A percentile compares a stretch with the other conserved stretches of the same genome.
Conservation (phyloP, 768 basidiomycete genomes). For the Trametes villosa region DNA sequence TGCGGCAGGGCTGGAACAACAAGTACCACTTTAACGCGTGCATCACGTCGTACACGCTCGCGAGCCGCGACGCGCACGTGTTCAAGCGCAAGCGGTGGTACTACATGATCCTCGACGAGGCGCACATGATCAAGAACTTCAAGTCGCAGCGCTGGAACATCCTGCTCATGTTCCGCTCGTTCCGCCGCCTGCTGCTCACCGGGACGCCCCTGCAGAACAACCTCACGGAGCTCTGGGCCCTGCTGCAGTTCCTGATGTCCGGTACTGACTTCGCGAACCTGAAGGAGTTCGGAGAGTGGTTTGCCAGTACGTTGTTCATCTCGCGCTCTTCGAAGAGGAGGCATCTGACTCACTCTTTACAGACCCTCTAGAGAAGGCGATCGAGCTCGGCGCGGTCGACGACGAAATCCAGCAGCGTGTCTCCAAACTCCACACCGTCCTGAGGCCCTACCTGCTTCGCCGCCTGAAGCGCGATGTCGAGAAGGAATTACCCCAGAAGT, state of each 20-base stretch:
- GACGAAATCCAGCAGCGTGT: constrained; percentile 87
- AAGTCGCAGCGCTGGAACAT: constrained; percentile 93
- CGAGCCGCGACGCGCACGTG: constrained; percentile 87
- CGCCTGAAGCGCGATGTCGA: constrained; percentile 99
- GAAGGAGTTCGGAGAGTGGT: constrained; percentile 95
- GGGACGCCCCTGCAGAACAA: constrained; percentile 98
- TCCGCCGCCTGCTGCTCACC: constrained; percentile 86
- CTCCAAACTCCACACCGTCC: constrained; percentile 86
- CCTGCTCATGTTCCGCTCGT: constrained; percentile 84
- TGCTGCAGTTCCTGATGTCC: constrained; percentile 93
- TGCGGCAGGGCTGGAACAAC: constrained; percentile 90
- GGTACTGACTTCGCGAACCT: constrained; percentile 88
- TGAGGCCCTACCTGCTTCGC: constrained; percentile 95
- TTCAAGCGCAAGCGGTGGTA: constrained; percentile 95
- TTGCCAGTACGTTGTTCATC: constrained; percentile 73
- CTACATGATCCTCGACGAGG: constrained; percentile 95
- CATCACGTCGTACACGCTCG: constrained; percentile 92
- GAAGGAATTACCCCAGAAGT: constrained; percentile 92
- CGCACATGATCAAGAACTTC: constrained; percentile 98
- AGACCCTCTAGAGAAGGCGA: constrained; percentile 94
- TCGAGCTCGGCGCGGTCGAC: constrained; percentile 83
- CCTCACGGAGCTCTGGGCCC: constrained; percentile 92
- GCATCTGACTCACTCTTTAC: constrained; percentile 17
- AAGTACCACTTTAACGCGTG: constrained; percentile 92
- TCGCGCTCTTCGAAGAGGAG: neutral